Evolutionary conservation across 1,139 yeast genomes (phyloP).

Genomic region (Arxiozyma telluris): DNA sequence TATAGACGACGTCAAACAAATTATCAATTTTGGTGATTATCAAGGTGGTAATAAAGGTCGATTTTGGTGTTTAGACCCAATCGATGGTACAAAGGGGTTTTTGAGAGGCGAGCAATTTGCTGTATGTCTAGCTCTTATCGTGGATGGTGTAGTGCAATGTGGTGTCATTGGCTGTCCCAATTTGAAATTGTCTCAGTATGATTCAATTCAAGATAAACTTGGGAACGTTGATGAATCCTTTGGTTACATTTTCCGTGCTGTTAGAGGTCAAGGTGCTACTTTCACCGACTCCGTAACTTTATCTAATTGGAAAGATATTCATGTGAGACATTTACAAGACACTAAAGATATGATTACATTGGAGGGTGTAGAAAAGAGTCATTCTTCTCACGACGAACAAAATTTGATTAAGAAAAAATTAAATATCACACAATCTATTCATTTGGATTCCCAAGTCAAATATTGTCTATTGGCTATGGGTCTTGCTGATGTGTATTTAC

Average conservation of each 20-base stretch:
- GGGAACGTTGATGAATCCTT: slow-evolving; percentile 12
- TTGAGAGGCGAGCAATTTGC: slow-evolving; percentile 95
- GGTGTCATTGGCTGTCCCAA: slow-evolving; percentile 98
- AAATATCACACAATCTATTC: slow-evolving; percentile 47
- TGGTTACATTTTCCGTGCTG: slow-evolving; percentile 53
- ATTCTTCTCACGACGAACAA: slow-evolving; percentile 88
- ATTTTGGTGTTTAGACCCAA: slow-evolving; percentile 96
- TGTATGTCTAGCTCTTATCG: slow-evolving; percentile 83
- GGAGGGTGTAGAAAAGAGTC: slow-evolving; percentile 96
- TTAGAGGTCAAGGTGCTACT: slow-evolving; percentile 64
- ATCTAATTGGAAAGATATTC: slow-evolving; percentile 28
- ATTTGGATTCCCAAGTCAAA: slow-evolving; percentile 92
- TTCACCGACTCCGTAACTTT: slow-evolving; percentile 41
- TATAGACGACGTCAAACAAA: slow-evolving; percentile 45
- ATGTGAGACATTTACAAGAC: slow-evolving; percentile 33
- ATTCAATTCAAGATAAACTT: slow-evolving; percentile 7
- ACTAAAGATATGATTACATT: slow-evolving; percentile 46
- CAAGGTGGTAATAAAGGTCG: slow-evolving; percentile 72
- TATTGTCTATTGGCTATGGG: slow-evolving; percentile 89
- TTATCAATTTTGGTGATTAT: slow-evolving; percentile 73
- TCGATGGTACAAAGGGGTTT: slow-evolving; percentile 97
- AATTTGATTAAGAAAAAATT: slow-evolving; percentile 56
- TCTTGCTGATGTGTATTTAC: slow-evolving; percentile 81
- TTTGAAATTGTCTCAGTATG: slow-evolving; percentile 34
- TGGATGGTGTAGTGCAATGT: slow-evolving; percentile 71